Evolutionary conservation across 2,329 filamentous ascomycete genomes (phyloP).

Genomic region (Fusarium duplospermum): DNA sequence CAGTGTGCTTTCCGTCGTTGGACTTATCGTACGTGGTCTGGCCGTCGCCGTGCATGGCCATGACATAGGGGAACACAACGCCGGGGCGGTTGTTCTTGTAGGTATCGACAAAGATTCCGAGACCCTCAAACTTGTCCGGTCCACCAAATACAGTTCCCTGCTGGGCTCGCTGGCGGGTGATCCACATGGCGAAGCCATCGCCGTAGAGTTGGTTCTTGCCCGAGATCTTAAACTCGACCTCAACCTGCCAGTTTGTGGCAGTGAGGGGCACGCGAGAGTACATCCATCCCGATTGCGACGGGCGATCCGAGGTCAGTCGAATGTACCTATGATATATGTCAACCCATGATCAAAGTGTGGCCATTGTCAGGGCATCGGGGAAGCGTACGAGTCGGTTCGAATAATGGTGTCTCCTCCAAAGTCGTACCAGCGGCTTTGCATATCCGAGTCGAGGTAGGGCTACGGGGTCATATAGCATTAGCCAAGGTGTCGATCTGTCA

Average conservation of each 20-base stretch:
- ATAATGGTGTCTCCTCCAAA: slow-evolving; percentile 96
- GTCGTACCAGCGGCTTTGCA: slow-evolving; percentile 99
- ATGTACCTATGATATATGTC: slow-evolving; percentile 75
- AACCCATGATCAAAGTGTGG: slow-evolving; percentile 30
- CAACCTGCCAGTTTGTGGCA: slow-evolving; percentile 98
- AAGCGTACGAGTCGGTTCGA: slow-evolving; percentile 72
- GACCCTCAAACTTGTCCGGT: slow-evolving; percentile 88
- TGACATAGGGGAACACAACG: slow-evolving; percentile 95
- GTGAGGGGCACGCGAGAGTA: slow-evolving; percentile 95
- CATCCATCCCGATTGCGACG: slow-evolving; percentile 91
- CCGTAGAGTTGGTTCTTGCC: slow-evolving; percentile 91
- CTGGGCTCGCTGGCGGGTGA: slow-evolving; percentile 90
- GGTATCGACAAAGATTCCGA: slow-evolving; percentile 96
- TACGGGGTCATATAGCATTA: slow-evolving; percentile 54
- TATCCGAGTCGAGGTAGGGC: slow-evolving; percentile 97
- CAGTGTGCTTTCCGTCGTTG: slow-evolving; percentile 92
- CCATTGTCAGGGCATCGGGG: slow-evolving; percentile 18
- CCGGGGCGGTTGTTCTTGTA: slow-evolving; percentile 99
- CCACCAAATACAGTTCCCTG: slow-evolving; percentile 89
- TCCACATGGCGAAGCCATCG: slow-evolving; percentile 97
- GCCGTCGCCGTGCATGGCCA: slow-evolving; percentile 98
- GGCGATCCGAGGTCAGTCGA: slow-evolving; percentile 88
- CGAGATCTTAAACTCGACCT: slow-evolving; percentile 94
- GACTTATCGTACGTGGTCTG: slow-evolving; percentile 90
- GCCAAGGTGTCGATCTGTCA: slow-evolving; percentile 23